Conservation (phyloP, 257 asterid species). For the Forsythia suspensa region DNA sequence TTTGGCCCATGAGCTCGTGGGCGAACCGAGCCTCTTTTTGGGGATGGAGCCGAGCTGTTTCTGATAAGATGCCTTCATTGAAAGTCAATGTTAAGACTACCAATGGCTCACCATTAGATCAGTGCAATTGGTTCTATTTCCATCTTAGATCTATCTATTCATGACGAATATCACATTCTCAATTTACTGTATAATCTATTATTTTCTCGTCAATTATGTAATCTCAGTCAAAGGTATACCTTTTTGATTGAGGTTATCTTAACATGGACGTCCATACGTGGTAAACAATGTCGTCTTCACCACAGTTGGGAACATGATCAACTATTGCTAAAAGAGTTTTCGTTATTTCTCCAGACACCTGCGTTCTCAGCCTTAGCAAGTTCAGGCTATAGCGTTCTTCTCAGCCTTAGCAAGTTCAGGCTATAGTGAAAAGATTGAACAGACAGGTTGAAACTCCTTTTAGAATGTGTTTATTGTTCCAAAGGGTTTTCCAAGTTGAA, state of each 20-base stretch:
- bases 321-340: background rate
- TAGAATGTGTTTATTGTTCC: background rate
- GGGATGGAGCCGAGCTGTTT: background rate
- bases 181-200: background rate
- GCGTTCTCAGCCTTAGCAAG: background rate
- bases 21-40: too few relatives aligned
- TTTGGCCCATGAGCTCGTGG: too few relatives aligned
- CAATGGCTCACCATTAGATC: background rate
- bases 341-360: background rate
- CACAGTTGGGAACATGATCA: background rate
- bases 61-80: background rate
- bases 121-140: background rate
- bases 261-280: background rate
- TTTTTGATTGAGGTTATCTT: background rate
- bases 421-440: background rate
- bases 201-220: background rate
- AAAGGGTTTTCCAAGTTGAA: slow-evolving; percentile 1
- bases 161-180: background rate
- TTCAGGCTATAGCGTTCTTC: background rate
- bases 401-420: slow-evolving; percentile 2
- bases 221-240: background rate
- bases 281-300: background rate
- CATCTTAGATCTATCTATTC: background rate
- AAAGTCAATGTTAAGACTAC: background rate
- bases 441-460: background rate